Conservation (phyloP, 371 early-diverging fungal species). For the Mortierella sp. region DNA sequence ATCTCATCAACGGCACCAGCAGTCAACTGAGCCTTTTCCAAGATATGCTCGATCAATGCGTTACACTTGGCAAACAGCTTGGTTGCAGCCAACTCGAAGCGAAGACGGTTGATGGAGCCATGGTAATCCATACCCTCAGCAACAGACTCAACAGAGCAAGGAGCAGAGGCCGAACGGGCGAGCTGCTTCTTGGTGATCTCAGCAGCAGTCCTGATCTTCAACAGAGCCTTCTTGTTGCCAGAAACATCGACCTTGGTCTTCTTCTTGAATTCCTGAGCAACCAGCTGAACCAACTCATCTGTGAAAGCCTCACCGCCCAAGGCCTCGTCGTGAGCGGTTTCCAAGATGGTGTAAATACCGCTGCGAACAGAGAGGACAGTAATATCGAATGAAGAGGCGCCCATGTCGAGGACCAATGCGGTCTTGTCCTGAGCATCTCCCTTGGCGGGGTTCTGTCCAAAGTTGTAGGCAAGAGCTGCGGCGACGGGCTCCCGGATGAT, state of each 20-base stretch:
- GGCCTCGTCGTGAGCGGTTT: conserved; percentile 86
- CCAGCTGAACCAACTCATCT: conserved; percentile 85
- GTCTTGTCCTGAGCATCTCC: conserved; percentile 78
- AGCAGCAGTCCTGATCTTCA: conserved; percentile 85
- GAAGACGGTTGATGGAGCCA: conserved; percentile 86
- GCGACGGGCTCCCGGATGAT: conserved; percentile 97
- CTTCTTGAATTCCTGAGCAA: conserved; percentile 90
- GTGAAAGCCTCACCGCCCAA: conserved; percentile 96
- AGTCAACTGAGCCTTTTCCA: conserved; percentile 55
- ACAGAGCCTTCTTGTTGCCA: conserved; percentile 79
- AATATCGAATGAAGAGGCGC: conserved; percentile 96
- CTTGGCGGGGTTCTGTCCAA: conserved; percentile 69
- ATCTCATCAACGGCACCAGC: conserved; percentile 82
- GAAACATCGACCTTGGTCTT: conserved; percentile 86
- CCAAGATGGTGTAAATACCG: conserved; percentile 92
- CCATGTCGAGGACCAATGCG: conserved; percentile 96
- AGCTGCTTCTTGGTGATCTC: conserved; percentile 97
- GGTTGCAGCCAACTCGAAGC: conserved; percentile 93
- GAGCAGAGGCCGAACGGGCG: conserved; percentile 86
- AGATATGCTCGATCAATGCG: conserved; percentile 75
- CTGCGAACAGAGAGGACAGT: conserved; percentile 89
- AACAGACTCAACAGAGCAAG: conserved; percentile 93
- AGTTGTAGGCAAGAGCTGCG: conserved; percentile 94
- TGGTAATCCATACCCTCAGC: conserved; percentile 96
- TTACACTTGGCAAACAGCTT: conserved; percentile 85